Evolutionary conservation across 257 asterid genomes (phyloP).

Genomic region (Penstemon barbatus): DNA sequence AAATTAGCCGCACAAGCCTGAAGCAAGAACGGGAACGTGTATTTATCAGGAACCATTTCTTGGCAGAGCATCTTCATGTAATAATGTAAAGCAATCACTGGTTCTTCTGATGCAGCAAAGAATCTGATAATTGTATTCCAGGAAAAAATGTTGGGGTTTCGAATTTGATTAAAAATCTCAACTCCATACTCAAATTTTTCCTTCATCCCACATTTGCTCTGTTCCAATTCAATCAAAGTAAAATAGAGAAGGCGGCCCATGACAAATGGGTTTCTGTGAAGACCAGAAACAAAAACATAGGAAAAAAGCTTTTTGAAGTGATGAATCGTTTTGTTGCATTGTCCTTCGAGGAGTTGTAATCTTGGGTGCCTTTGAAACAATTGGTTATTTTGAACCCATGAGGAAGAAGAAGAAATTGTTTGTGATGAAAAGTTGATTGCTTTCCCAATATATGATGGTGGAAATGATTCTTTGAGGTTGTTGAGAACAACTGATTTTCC

Average conservation of each 20-base stretch:
- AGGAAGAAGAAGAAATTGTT: slow-evolving; percentile 1
- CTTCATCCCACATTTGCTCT: not conserved
- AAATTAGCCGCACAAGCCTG: slow-evolving; percentile 36
- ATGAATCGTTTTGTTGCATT: slow-evolving; percentile 30
- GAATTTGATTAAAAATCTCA: slow-evolving; percentile 35
- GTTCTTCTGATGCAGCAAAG: slow-evolving; percentile 31
- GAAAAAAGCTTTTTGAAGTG: slow-evolving; percentile 39
- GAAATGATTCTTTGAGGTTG: not conserved
- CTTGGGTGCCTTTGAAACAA: slow-evolving; percentile 51
- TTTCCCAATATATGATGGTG: slow-evolving; percentile 10
- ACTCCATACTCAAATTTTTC: slow-evolving; percentile 34
- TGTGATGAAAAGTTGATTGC: slow-evolving; percentile 29
- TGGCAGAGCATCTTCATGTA: slow-evolving; percentile 38
- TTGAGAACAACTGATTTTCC: slow-evolving; percentile 6
- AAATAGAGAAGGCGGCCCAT: slow-evolving; percentile 47
- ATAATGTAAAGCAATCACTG: slow-evolving; percentile 27
- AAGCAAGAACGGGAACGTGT: slow-evolving; percentile 55
- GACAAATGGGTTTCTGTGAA: slow-evolving; percentile 48
- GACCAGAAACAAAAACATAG: slow-evolving; percentile 47
- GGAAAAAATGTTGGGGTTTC: slow-evolving; percentile 45
- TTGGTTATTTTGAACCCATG: slow-evolving; percentile 50
- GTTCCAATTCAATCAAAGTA: slow-evolving; percentile 35
- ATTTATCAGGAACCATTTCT: slow-evolving; percentile 36
- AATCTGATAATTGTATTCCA: slow-evolving; percentile 58
- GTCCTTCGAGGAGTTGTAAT: slow-evolving; percentile 34